Evolutionary conservation across 768 basidiomycete genomes (phyloP).

Genomic region (Lentinula sp.): DNA sequence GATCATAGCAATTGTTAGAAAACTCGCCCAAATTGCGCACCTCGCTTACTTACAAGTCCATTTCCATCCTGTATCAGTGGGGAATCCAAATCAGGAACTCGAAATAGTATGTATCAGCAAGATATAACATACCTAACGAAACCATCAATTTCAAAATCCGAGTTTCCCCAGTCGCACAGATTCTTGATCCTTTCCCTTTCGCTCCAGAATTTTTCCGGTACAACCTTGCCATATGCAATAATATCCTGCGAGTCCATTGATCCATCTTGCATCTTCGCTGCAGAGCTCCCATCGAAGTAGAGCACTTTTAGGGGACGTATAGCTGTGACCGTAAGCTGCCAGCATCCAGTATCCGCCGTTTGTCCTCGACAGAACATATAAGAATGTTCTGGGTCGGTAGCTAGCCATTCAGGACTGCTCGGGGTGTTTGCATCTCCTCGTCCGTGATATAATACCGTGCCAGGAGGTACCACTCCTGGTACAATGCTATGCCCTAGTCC

Average conservation of each 20-base stretch:
- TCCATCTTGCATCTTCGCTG: slow-evolving; percentile 33
- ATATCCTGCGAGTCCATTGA: slow-evolving; percentile 43
- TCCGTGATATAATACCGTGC: slow-evolving; percentile 17
- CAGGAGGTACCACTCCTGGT: slow-evolving; percentile 11
- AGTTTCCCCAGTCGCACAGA: slow-evolving; percentile 38
- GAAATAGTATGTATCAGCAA: neutral
- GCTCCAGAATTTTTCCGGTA: slow-evolving; percentile 10
- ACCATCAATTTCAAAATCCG: slow-evolving; percentile 32
- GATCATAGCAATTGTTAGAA: neutral
- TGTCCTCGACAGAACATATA: slow-evolving; percentile 27
- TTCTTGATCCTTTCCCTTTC: slow-evolving; percentile 29
- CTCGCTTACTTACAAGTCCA: slow-evolving; percentile 34
- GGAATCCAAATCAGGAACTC: neutral
- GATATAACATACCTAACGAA: slow-evolving; percentile 30
- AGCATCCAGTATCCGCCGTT: slow-evolving; percentile 15
- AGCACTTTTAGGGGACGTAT: slow-evolving; percentile 35
- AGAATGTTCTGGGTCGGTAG: slow-evolving; percentile 17
- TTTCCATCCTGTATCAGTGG: slow-evolving; percentile 36
- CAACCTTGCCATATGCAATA: slow-evolving; percentile 31
- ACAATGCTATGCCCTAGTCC: slow-evolving; percentile 15
- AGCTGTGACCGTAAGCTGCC: slow-evolving; percentile 32
- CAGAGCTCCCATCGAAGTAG: slow-evolving; percentile 49
- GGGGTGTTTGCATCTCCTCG: slow-evolving; percentile 9
- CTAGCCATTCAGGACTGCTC: slow-evolving; percentile 13
- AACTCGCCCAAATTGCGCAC: neutral